Base-by-base conservation (phyloP, 169 alveolate genomes). In the Plasmodium blacklocki region DNA sequence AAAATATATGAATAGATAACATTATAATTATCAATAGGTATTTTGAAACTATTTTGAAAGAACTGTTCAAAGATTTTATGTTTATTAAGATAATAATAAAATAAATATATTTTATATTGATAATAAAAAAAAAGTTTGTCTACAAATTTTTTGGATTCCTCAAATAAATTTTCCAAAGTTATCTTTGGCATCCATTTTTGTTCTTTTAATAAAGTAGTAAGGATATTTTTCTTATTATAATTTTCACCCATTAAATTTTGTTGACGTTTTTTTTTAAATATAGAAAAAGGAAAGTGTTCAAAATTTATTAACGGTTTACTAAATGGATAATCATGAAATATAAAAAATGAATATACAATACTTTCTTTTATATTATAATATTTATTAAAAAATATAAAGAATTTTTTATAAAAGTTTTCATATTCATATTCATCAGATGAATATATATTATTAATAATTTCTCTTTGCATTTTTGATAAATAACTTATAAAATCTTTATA, bases 301-400 rank as follows among this genome's bases (percentile, higher is more conserved):
- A 83, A 26, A 47, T 70, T 68, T 23, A 83, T 67, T 39, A 11
- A 83, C 2, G 83, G 74, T 60, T 83, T 56, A 26, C 91, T 83
- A 68, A 83, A 83, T 2, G 91, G 91, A 56, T 68, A 83, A 47
- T 83, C 91, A 43, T 83, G 70, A n/a, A 70, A 70, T 56, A 83
- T n/a, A 73, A 39, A 83, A 68, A 68, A 83, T 6, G 80, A 68
- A 50, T 56, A 83, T 15, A 83, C 85, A n/a, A 68, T 54, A 68
- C 85, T 83, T 68, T 83, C 91, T 21, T 70, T 83, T 56, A 83
- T 49, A 1, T 19, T 43, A 68, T 83, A 83, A 72, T 83, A 83
- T 39, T 50, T 83, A n/a, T 54, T 9, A 60, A 54, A 83, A 29
- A 68, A 83, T 5, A 32, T 1, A 3, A 47, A 83, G 43, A 83